Evolutionary conservation across 129 eudicot species (phyloP), one percentile per base, ranked within the genome.

Genomic region (Escallonia herrerae): DNA sequence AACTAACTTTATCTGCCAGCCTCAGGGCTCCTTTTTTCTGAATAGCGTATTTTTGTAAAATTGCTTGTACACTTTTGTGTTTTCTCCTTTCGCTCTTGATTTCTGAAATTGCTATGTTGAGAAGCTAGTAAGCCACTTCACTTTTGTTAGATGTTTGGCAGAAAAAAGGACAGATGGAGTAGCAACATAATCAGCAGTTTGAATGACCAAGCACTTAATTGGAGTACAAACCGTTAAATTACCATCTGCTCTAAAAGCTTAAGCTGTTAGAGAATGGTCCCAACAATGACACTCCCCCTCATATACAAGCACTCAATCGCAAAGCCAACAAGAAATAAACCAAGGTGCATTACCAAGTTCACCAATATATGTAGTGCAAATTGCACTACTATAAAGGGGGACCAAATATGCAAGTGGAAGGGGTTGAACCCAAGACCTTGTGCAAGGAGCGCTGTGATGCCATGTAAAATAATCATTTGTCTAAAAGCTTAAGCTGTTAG

Each of bases 31-130:
- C 33, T 22, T 22, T 22, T 22, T 22, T 22, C 33, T 22, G 43
- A n/a, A 41, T 66, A 42, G n/a, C 52, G 45, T 15, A 41, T 33
- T 68, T 55, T 48, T 33, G 7, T 4, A 43, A 50, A 42, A 47
- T 61, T 66, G 40, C 58, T 58, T 66, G 62, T 47, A 57, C 53
- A 33, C 37, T 47, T 51, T 56, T 41, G 44, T 40, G 40, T 2
- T 33, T 5, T 62, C 44, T 59, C 7, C 15, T 54, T 12, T 68
- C 5, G 10, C 60, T 33, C 42, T 58, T 51, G 55, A 57, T 74
- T 40, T 53, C 14, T 54, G 47, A n/a, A 58, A 49, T 49, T 37
- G 46, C 48, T 48, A 12, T 43, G 33, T 22, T 22, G 13, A 37
- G 56, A 43, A 56, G 38, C 62, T 4, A 67, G 12, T 45, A 5